These are phyloP conservation scores for Solanum habrochaites DNA, from an alignment of 257 asterid genomes.

Conservation along the genomic window DNA sequence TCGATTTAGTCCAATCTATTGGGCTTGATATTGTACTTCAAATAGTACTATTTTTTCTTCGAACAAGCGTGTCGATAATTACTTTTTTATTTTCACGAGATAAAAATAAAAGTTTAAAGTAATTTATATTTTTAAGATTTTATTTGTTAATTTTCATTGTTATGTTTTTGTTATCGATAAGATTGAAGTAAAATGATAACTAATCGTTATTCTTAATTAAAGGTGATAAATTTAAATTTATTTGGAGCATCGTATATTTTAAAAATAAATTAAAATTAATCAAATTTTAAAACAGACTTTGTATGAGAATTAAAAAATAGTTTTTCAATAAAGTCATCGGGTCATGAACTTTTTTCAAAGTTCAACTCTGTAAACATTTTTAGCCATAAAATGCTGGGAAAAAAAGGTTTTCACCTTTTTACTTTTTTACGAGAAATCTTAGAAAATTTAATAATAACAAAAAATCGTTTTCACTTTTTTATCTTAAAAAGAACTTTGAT, in stretches of 20 bases:
- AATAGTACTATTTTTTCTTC: not conserved
- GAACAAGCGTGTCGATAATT: not conserved
- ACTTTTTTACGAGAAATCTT: too few species aligned
- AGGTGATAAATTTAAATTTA: not conserved
- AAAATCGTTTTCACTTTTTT: not conserved
- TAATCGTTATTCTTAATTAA: accelerated
- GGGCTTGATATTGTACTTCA: not conserved
- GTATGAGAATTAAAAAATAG: not conserved
- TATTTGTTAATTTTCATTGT: not conserved
- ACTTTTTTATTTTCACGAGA: accelerated
- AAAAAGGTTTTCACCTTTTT: not conserved
- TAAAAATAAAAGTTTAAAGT: not conserved
- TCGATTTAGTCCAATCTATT: not conserved
- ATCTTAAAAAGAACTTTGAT: too few species aligned
- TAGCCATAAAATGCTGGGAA: not conserved
- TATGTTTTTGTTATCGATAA: not conserved
- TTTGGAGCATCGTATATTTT: not conserved
- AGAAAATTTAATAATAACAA: too few species aligned
- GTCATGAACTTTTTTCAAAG: not conserved
- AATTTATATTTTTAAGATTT: too few species aligned
- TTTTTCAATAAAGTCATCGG: too few species aligned
- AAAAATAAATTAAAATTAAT: not conserved
- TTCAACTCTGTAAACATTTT: not conserved
- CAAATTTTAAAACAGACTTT: not conserved
- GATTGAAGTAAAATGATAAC: not conserved